Evolutionary conservation across 2,329 filamentous ascomycete species (phyloP).

Genomic region (Scedosporium minutisporum): DNA sequence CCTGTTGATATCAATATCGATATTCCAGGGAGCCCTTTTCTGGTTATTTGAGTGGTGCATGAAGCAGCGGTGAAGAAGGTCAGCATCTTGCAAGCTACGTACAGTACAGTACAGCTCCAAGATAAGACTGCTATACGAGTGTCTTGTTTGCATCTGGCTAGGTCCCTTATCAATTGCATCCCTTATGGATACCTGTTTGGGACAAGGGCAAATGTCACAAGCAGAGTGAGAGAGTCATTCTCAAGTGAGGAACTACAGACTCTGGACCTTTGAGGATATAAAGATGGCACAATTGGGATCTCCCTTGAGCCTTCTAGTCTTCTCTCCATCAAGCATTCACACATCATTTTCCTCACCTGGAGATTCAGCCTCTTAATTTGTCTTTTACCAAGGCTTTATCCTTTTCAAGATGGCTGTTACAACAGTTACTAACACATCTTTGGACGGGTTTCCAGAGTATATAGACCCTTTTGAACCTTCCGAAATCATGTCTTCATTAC

Average conservation of each 20-base stretch:
- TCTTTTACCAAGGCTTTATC: background rate
- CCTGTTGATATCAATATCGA: background rate
- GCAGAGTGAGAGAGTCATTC: background rate
- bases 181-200: background rate
- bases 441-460: slow-evolving; percentile 37
- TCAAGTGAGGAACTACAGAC: background rate
- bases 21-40: background rate
- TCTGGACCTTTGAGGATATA: background rate
- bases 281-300: background rate
- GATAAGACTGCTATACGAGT: background rate
- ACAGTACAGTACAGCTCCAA: background rate
- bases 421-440: slow-evolving; percentile 29
- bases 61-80: background rate
- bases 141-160: background rate
- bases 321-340: background rate
- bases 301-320: background rate
- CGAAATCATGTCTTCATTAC: slow-evolving; percentile 8
- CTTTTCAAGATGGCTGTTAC: slow-evolving; percentile 10
- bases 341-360: background rate
- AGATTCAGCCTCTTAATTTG: too few relatives aligned
- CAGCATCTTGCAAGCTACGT: background rate
- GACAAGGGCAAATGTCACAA: background rate
- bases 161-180: background rate
- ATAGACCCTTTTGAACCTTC: slow-evolving; percentile 26
- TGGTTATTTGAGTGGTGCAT: background rate